phyloP scores from a whole-genome alignment of 768 basidiomycete genomes.

The Tephrocybe sp. region DNA sequence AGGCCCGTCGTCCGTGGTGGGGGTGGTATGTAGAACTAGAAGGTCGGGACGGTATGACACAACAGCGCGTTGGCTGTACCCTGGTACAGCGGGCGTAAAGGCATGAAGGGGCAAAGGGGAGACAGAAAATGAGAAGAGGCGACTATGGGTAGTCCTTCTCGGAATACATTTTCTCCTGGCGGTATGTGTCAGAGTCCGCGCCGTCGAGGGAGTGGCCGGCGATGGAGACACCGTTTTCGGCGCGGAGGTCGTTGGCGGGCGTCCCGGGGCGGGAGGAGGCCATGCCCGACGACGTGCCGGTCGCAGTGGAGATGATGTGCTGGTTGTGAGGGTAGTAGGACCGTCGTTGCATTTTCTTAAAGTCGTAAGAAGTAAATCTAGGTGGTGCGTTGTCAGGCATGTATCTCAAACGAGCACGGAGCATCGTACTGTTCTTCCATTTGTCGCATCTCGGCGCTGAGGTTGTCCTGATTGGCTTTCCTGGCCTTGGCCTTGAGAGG shows the following conservation, averaged over 20 bases:
- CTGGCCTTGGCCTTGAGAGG: slow-evolving; percentile 93
- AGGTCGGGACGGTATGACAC: background rate
- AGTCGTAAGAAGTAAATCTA: slow-evolving; percentile 92
- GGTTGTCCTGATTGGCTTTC: slow-evolving; percentile 85
- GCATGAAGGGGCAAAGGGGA: background rate
- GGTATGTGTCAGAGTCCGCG: slow-evolving; percentile 35
- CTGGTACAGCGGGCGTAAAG: slow-evolving; percentile 1
- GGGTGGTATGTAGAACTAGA: background rate
- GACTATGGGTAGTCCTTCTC: slow-evolving; percentile 54
- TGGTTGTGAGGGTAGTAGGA: slow-evolving; percentile 90
- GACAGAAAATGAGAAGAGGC: background rate
- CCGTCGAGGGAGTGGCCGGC: slow-evolving; percentile 42
- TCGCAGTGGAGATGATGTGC: slow-evolving; percentile 69
- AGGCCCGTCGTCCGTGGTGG: slow-evolving; percentile 5
- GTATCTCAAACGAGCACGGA: slow-evolving; percentile 12
- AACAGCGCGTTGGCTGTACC: background rate
- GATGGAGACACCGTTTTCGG: slow-evolving; percentile 40
- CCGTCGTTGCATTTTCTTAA: slow-evolving; percentile 86
- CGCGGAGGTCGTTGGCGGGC: slow-evolving; percentile 53
- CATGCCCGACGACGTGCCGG: slow-evolving; percentile 70
- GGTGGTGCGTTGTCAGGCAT: background rate
- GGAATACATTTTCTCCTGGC: slow-evolving; percentile 39
- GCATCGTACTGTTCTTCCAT: slow-evolving; percentile 95
- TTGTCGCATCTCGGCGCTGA: slow-evolving; percentile 91
- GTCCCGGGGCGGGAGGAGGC: slow-evolving; percentile 75